Conservation (phyloP, 1,284 basidiomycete genomes). For the Phylloporus sp. region DNA sequence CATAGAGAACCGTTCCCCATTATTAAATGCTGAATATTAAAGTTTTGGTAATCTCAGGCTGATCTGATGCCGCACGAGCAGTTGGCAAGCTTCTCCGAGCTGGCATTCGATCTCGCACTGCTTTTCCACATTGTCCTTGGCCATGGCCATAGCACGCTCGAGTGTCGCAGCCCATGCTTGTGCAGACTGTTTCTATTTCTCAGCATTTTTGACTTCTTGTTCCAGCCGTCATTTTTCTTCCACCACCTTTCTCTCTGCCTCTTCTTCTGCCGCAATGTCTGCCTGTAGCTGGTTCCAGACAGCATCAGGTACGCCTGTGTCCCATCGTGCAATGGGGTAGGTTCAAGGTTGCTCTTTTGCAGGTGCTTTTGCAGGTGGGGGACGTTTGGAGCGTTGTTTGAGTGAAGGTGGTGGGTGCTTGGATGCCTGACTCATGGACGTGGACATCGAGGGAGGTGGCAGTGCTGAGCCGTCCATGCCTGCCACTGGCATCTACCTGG, state of each 20-base stretch:
- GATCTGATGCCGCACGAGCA: too few relatives aligned
- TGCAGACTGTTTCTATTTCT: conserved; percentile 20
- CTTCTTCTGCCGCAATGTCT: conserved; percentile 40
- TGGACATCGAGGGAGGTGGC: conserved; percentile 27
- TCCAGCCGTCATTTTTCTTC: conserved; percentile 35
- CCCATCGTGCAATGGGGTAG: too few relatives aligned
- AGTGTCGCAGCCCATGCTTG: conserved; percentile 1
- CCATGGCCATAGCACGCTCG: conserved; percentile 22
- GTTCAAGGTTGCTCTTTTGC: conserved; percentile 1
- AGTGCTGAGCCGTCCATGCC: conserved; percentile 24
- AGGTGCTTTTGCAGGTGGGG: too few relatives aligned
- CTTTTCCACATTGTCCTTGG: conserved; percentile 22
- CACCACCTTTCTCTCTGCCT: conserved; percentile 22
- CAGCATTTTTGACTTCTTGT: conserved; percentile 12
- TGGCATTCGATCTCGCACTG: conserved; percentile 24
- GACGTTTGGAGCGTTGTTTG: too few relatives aligned
- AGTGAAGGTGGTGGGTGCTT: too few relatives aligned
- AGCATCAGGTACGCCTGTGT: conserved; percentile 40
- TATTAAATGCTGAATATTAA: too few relatives aligned
- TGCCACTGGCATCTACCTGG: conserved; percentile 23
- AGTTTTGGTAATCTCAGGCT: too few relatives aligned
- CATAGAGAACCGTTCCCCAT: too few relatives aligned
- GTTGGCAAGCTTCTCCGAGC: conserved; percentile 26
- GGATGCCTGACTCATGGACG: conserved; percentile 27
- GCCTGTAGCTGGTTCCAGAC: conserved; percentile 50